These are phyloP conservation scores for Eleusine indica DNA, from an alignment of 176 grass and related monocot species.

Conservation along the genomic window DNA sequence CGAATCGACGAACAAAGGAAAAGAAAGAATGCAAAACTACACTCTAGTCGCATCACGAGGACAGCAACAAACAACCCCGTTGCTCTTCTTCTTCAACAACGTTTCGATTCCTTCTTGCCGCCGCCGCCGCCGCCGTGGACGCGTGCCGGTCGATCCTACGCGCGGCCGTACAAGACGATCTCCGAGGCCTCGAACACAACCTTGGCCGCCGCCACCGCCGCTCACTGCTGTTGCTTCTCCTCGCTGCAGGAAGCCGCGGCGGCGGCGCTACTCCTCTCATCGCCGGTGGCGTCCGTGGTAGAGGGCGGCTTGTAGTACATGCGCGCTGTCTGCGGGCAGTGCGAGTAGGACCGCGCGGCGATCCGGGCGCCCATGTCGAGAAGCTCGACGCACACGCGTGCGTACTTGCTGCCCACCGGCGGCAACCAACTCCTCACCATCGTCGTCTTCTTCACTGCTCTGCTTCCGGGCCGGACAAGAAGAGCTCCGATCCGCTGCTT, in stretches of 20 bases:
- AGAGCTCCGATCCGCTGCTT: background rate
- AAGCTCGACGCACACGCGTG: constrained; percentile 42
- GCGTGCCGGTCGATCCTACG: background rate
- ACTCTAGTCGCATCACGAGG: background rate
- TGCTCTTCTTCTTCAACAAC: background rate
- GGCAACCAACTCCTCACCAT: constrained; percentile 7
- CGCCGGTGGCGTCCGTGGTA: background rate
- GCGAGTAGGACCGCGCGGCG: constrained; percentile 60
- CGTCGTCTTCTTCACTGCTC: background rate
- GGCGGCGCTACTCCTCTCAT: background rate
- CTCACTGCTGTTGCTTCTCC: background rate
- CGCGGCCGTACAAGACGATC: constrained; percentile 28
- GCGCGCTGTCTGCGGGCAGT: constrained; percentile 65
- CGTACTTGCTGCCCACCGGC: constrained; percentile 46
- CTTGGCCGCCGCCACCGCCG: background rate
- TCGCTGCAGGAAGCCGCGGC: background rate
- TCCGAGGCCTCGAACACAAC: constrained; percentile 22
- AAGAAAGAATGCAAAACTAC: background rate
- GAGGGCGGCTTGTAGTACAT: constrained; percentile 76
- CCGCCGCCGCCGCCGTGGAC: background rate
- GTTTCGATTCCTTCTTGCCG: constrained; percentile 7
- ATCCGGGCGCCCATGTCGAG: constrained; percentile 48
- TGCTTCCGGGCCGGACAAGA: background rate
- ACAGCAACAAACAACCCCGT: background rate
- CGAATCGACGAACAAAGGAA: background rate